Base-by-base conservation (phyloP, 2,329 filamentous ascomycete species). In the Botrytis pseudocinerea region DNA sequence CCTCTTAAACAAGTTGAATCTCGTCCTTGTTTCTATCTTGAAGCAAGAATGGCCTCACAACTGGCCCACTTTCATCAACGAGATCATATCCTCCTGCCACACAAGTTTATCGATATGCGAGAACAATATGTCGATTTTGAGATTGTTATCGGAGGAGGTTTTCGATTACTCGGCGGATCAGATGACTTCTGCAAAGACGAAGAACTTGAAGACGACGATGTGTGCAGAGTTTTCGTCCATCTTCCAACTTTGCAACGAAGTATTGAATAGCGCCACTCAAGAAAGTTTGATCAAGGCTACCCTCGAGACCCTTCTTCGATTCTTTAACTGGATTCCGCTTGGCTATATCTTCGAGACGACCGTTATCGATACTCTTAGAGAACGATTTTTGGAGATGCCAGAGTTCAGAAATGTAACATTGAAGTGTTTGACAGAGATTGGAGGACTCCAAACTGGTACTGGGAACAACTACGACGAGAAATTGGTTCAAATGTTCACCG, bases 11-110 rank as follows among this genome's bases (percentile, higher is more conserved):
- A 99, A 99, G 87, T 91, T 99, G 75, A 99, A 99, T 81, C 89
- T 99, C 79, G 95, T 98, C 73, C 92, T 99, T 76, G 94, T 99
- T 79, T 98, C 95, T 73, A 95, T 99, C 76, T 87, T 99, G 81
- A 99, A 99, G 87, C 96, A 99, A 85, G 96, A 99, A 84, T 99
- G 96, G 96, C 96, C 96, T 73, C 95, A 98, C 85, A 97, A 99
- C 87, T 99, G 97, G 96, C 96, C 97, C 18, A 97, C 94, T 32
- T 99, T 99, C 84, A 98, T 99, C 88, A 98, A 98, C 86, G 96
- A 99, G 86, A 99, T 99, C 83, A 94, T 99, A 79, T 92, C 94
- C 35, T 95, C 96, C 72, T 98, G 95, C 84, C 95, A 97, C 82
- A 95, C 93, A 78, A 98, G 93, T 83, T 87, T 99, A 71, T 96